phyloP scores from a whole-genome alignment of 257 asterid genomes.

The Gardenia jasminoides region DNA sequence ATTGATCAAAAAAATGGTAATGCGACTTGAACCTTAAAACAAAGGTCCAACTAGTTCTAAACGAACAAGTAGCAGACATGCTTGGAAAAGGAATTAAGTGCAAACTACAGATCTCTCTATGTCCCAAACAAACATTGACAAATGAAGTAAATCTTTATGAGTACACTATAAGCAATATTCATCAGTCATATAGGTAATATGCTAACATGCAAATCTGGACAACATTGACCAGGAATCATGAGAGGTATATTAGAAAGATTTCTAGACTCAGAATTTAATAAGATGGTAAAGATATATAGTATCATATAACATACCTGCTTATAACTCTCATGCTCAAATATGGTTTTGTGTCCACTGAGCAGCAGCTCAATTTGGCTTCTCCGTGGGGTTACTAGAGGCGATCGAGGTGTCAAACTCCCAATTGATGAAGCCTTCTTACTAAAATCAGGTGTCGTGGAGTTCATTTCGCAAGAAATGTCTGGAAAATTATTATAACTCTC shows the following conservation, averaged over 20 bases:
- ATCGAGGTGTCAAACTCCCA: slow-evolving; percentile 86
- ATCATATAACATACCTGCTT: slow-evolving; percentile 59
- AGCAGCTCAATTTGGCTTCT: slow-evolving; percentile 73
- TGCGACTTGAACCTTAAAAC: not conserved
- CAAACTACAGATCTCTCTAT: not conserved
- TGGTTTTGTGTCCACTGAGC: slow-evolving; percentile 58
- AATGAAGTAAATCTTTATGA: not conserved
- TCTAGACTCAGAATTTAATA: not conserved
- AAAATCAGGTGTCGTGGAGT: slow-evolving; percentile 38
- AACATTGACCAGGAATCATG: slow-evolving; percentile 1
- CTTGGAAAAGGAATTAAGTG: not conserved
- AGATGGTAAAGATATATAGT: not conserved
- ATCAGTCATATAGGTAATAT: not conserved
- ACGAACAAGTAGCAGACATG: not conserved
- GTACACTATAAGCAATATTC: not conserved
- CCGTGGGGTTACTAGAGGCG: slow-evolving; percentile 86
- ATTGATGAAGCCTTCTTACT: slow-evolving; percentile 57
- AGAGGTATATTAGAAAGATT: slow-evolving; percentile 12
- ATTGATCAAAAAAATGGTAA: not conserved
- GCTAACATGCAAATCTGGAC: not conserved
- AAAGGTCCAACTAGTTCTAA: not conserved
- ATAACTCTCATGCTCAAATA: slow-evolving; percentile 78
- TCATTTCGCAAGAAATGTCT: slow-evolving; percentile 38
- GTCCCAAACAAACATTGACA: not conserved
- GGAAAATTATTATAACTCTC: slow-evolving; percentile 43